A percentile compares a stretch with the other conserved stretches of the same genome.
phyloP scores from a whole-genome alignment of 345 rosid genomes.

The Noccaea caerulescens region DNA sequence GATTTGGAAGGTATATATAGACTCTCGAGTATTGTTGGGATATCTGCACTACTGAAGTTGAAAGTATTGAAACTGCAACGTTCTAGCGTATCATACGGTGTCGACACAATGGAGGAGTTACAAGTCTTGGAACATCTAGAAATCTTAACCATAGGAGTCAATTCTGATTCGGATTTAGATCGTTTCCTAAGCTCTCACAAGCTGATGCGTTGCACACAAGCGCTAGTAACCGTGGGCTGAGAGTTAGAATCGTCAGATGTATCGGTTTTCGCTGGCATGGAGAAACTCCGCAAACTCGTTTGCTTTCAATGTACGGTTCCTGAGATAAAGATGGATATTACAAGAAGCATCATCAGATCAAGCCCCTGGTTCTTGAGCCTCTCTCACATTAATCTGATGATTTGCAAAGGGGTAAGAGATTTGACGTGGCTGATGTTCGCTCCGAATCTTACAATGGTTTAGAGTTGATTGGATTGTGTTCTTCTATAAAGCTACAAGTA shows the following conservation, averaged over 20 bases:
- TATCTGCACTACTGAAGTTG: background rate
- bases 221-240: too few species aligned
- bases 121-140: conserved; percentile 15
- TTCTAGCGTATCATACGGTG: background rate
- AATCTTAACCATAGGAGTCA: background rate
- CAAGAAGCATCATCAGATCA: too few species aligned
- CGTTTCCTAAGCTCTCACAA: background rate
- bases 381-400: background rate
- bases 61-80: background rate
- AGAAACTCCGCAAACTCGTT: too few species aligned
- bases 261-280: too few species aligned
- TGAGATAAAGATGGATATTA: too few species aligned
- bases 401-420: background rate
- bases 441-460: background rate
- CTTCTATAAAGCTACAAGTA: too few species aligned
- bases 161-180: background rate
- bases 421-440: conserved; percentile 9
- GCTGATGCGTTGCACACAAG: background rate
- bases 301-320: too few species aligned
- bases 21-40: conserved; percentile 10
- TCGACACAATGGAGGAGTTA: conserved; percentile 4
- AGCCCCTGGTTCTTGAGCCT: background rate
- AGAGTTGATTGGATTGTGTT: too few species aligned
- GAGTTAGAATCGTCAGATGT: too few species aligned
- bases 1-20: background rate